Evolutionary conservation across 345 rosid genomes (phyloP), one percentile per base, ranked within the genome.

Genomic region (Citrus australasica): DNA sequence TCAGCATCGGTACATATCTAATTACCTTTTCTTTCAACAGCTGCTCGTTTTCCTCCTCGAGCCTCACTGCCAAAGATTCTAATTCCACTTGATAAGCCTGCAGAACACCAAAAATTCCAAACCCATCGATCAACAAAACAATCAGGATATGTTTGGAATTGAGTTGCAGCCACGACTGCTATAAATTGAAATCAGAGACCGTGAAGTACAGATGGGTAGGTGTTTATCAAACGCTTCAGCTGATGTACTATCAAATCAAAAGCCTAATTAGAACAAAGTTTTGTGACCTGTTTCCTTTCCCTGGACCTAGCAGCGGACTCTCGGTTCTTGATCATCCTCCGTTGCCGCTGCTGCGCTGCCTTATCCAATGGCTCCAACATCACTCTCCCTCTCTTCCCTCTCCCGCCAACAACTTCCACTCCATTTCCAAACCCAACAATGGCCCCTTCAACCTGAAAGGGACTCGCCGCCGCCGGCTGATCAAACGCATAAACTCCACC

Each of bases 221-320:
- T 51, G 56, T n/a, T 14, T 14, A 9, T 35, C 11, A 3, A 67
- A 42, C 51, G 13, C 51, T 42, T 42, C 51, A 46, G 51, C 51
- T 11, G 51, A 46, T 46, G 51, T 3, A 17, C 16, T 11, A 46
- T 46, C 62, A 10, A 51, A 48, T 65, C 24, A 76, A 67, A 40
- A 38, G 35, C 9, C 71, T 37, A 62, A 38, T 32, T 13, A 69
- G 30, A 66, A 24, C 6, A 56, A 51, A 51, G 22, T 24, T 24
- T 13, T 32, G 9, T 71, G 19, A 91, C 97, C 92, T 92, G 97
- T 84, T 96, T 96, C 84, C 99, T 85, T 82, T 94, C 99, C 83
- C 99, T 84, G 7, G 99, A 96, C 84, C 98, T 81, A 6, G 99
- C 99, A 1, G 99, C 99, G 7, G 98, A 94, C 81, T 96, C 99